phyloP scores from a whole-genome alignment of 2,329 filamentous ascomycete species.

The Dactylellina sp. region DNA sequence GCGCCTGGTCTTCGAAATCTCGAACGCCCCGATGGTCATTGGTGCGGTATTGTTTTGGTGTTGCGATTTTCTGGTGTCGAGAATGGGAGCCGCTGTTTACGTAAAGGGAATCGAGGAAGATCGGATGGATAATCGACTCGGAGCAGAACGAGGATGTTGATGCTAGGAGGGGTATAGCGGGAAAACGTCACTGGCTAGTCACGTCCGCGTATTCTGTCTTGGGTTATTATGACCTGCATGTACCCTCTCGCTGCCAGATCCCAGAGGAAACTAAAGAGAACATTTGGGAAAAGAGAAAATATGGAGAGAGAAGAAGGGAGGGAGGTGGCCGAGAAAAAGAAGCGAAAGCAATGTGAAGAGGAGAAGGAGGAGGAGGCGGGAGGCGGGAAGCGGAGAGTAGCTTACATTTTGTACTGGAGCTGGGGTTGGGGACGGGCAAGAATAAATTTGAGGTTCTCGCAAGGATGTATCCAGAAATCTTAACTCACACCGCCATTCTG shows the following conservation, averaged over 20 bases:
- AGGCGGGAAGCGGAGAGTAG: constrained; percentile 4
- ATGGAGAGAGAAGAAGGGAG: constrained; percentile 10
- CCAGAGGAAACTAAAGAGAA: not conserved
- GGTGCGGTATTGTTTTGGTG: constrained; percentile 31
- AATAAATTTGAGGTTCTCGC: constrained; percentile 24
- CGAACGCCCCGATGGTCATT: constrained; percentile 63
- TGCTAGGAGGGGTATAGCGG: not conserved
- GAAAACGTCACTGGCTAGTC: not conserved
- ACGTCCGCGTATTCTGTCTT: constrained; percentile 2
- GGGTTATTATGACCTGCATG: not conserved
- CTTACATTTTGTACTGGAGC: constrained; percentile 6
- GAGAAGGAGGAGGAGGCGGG: constrained; percentile 1
- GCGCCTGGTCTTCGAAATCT: constrained; percentile 63
- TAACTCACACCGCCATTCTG: not conserved
- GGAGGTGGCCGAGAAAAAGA: constrained; percentile 10
- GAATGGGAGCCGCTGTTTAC: constrained; percentile 18
- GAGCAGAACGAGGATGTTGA: not conserved
- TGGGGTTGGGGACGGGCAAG: constrained; percentile 2
- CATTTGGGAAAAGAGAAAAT: not conserved
- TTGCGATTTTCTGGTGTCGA: constrained; percentile 21
- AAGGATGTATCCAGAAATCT: constrained; percentile 3
- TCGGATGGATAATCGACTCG: constrained; percentile 14
- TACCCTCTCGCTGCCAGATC: not conserved
- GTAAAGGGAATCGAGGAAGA: constrained; percentile 31
- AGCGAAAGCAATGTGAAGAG: not conserved